Base-by-base conservation (phyloP, 1,284 basidiomycete genomes). In the Phlebopus sp. region DNA sequence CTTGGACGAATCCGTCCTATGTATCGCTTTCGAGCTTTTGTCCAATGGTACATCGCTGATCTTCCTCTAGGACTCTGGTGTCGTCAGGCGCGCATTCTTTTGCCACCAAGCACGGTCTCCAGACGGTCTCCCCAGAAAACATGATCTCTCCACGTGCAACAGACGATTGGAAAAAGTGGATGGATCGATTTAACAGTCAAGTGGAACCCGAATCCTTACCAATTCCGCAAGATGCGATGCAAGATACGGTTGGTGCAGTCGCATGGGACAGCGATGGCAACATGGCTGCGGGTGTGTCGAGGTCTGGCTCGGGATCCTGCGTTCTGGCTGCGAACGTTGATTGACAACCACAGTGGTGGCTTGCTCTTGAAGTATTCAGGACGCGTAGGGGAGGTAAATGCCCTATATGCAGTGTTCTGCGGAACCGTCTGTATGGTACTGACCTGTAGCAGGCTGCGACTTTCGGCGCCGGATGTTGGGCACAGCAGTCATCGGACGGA, bases 191-290 rank as follows among this genome's bases (percentile, higher is more conserved):
- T 19, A 51, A 53, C 30, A 55, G 17, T 27, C 40, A 3, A 9
- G 23, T 15, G 39, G 39, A 42, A 37, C 11, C 13, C 6, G 48
- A 18, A 31, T 32, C 14, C 35, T 25, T 36, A 56, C 27, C 36
- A 14, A 43, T 49, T 25, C 49, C 49, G 0, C 55, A 37, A 30
- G 52, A 61, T n/a, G 52, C 23, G 41, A 67, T 78, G 42, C 84
- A 89, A 58, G 87, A 90, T 60, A 90, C 87, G 1, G 88, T 90
- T 4, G 87, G 87, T 17, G 85, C 86, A 14, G 71, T 88, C 34
- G 77, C 71, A 11, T 79, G 74, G 62, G 72, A 76, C 51, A 46
- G 53, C 2, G 59, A 58, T 0, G 74, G 70, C 3, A 69, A 70
- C 15, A 57, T 82, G 44, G 80, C 84, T 15, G 81, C 85, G 18